Percentiles rank a stretch among this genome's conserved stretches.
These are phyloP conservation scores for Suhomyces canberraensis DNA, from an alignment of 805 yeast genomes.

Conservation along the genomic window DNA sequence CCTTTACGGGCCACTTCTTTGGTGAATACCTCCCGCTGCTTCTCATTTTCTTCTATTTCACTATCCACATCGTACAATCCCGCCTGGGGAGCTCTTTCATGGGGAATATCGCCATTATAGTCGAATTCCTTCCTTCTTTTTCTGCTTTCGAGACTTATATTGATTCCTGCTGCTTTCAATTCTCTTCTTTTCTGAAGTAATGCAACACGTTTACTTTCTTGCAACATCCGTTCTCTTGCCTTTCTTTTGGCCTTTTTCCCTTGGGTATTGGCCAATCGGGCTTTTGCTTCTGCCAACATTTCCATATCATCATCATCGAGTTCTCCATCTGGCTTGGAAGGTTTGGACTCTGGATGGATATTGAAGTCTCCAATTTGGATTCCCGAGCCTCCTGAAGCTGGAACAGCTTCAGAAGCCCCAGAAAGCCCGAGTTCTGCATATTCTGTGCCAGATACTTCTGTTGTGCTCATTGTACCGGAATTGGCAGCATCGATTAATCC, in stretches of 20 bases:
- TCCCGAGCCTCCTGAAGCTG: constrained; percentile 40
- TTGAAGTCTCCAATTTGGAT: constrained; percentile 56
- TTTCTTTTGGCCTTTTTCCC: constrained; percentile 94
- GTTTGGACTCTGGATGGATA: constrained; percentile 69
- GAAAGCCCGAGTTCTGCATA: constrained; percentile 35
- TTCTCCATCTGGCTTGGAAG: constrained; percentile 79
- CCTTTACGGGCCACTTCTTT: constrained; percentile 44
- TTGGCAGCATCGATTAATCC: constrained; percentile 54
- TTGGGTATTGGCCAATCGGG: constrained; percentile 85
- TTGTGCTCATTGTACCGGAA: constrained; percentile 25
- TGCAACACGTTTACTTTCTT: constrained; percentile 74
- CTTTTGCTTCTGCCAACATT: constrained; percentile 92
- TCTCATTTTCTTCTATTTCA: constrained; percentile 48
- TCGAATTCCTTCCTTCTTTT: constrained; percentile 64
- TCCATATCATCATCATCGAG: constrained; percentile 87
- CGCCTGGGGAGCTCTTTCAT: constrained; percentile 62
- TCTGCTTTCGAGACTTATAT: constrained; percentile 48
- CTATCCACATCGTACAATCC: constrained; percentile 68
- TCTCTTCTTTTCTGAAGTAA: constrained; percentile 77
- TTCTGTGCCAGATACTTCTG: constrained; percentile 11
- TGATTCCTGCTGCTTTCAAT: constrained; percentile 74
- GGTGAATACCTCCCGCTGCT: constrained; percentile 41
- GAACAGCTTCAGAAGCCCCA: constrained; percentile 54
- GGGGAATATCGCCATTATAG: constrained; percentile 79
- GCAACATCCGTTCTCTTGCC: constrained; percentile 77